These are phyloP conservation scores for Linum lewisii DNA, from an alignment of 345 rosid genomes.

Conservation along the genomic window DNA sequence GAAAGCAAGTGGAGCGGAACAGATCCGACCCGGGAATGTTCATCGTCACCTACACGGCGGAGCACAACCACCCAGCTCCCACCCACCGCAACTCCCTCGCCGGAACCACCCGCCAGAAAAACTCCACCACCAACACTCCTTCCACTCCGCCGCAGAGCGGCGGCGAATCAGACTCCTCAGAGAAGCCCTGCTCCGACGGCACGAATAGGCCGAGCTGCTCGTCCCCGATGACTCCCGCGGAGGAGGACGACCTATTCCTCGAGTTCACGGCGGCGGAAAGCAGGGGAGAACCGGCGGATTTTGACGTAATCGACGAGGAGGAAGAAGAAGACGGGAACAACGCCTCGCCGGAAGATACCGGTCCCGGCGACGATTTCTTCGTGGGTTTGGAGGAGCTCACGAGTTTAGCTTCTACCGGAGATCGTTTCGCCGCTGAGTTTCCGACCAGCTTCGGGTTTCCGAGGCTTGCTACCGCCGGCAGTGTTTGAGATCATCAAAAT, in stretches of 20 bases:
- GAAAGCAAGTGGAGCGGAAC: constrained; percentile 95
- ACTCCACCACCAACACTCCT: constrained; percentile 13
- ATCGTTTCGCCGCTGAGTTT: background rate
- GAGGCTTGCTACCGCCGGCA: constrained; percentile 23
- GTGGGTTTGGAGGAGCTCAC: constrained; percentile 56
- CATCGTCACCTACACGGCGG: constrained; percentile 88
- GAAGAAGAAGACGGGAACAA: constrained; percentile 42
- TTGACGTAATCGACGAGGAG: constrained; percentile 40
- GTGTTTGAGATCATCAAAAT: constrained; percentile 8
- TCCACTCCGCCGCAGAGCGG: background rate
- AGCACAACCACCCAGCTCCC: constrained; percentile 91
- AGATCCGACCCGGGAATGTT: constrained; percentile 91
- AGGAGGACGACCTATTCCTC: constrained; percentile 38
- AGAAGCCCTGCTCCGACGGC: background rate
- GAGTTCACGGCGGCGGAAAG: constrained; percentile 32
- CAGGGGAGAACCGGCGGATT: constrained; percentile 26
- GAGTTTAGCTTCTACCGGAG: background rate
- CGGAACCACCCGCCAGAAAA: constrained; percentile 32
- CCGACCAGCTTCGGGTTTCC: constrained; percentile 18
- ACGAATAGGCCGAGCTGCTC: background rate
- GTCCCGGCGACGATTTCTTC: constrained; percentile 74
- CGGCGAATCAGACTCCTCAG: background rate
- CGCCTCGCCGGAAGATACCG: constrained; percentile 31
- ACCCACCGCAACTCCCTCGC: constrained; percentile 93
- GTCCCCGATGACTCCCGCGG: constrained; percentile 42